Evolutionary conservation across 1,139 yeast species (phyloP).

Genomic region (Kurtzmaniella natalensis): DNA sequence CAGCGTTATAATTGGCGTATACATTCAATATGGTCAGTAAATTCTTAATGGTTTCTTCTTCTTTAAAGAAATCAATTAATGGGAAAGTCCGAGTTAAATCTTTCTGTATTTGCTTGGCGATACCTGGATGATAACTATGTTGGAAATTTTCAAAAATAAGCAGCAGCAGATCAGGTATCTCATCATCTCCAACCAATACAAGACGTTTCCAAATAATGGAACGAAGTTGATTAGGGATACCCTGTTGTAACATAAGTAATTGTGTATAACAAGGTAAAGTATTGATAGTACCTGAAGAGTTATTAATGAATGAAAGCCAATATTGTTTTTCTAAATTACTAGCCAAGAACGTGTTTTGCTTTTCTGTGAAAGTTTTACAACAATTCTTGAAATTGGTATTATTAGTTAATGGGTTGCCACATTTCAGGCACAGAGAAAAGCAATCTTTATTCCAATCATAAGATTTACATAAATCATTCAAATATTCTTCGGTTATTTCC

Average conservation of each 20-base stretch:
- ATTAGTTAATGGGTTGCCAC: slow-evolving; percentile 18
- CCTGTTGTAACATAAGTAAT: slow-evolving; percentile 36
- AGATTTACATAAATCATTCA: slow-evolving; percentile 14
- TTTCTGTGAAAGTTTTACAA: slow-evolving; percentile 10
- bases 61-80: slow-evolving; percentile 45
- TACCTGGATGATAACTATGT: slow-evolving; percentile 38
- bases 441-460: slow-evolving; percentile 31
- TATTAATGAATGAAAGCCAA: slow-evolving; percentile 44
- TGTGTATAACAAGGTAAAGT: slow-evolving; percentile 47
- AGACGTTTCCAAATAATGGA: slow-evolving; percentile 35
- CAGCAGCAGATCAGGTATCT: slow-evolving; percentile 33
- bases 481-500: slow-evolving; percentile 13
- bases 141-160: slow-evolving; percentile 39
- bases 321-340: slow-evolving; percentile 35
- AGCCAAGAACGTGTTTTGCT: slow-evolving; percentile 13
- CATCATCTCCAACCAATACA: slow-evolving; percentile 24
- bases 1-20: slow-evolving; percentile 63
- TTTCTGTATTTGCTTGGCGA: slow-evolving; percentile 53
- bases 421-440: slow-evolving; percentile 32
- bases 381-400: slow-evolving; percentile 11
- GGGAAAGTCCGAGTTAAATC: slow-evolving; percentile 67
- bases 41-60: slow-evolving; percentile 28
- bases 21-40: slow-evolving; percentile 61
- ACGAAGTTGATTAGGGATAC: slow-evolving; percentile 37
- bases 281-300: slow-evolving; percentile 42